Evolutionary conservation across 2,329 filamentous ascomycete species (phyloP).

Genomic region (Nothophaeocryptopus gaeumannii): DNA sequence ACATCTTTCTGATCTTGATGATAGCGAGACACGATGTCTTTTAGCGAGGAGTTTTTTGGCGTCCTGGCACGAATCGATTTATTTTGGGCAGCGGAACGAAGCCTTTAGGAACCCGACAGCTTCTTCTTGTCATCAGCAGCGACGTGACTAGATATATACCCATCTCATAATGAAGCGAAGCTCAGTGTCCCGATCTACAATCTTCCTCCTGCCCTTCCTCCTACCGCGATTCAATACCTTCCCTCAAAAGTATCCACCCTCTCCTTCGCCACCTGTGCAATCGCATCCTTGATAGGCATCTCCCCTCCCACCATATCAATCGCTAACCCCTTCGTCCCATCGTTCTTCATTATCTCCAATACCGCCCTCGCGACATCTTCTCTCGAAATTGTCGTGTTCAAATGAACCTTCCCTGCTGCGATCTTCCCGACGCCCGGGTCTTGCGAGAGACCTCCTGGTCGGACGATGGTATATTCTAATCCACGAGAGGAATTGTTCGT

Average conservation of each 20-base stretch:
- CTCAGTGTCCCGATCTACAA: not conserved
- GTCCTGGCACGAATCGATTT: too few species aligned
- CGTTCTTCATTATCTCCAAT: constrained; percentile 52
- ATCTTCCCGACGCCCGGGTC: constrained; percentile 47
- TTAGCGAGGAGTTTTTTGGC: too few species aligned
- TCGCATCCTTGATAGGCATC: constrained; percentile 39
- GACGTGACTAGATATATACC: constrained; percentile 2
- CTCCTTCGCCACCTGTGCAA: constrained; percentile 39
- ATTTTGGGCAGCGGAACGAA: too few species aligned
- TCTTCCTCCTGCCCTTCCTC: not conserved
- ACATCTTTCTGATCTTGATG: too few species aligned
- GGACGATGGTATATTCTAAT: constrained; percentile 48
- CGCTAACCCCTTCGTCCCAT: constrained; percentile 46
- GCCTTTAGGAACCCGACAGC: too few species aligned
- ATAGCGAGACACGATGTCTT: too few species aligned
- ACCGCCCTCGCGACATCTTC: constrained; percentile 60
- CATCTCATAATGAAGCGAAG: not conserved
- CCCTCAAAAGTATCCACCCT: constrained; percentile 38
- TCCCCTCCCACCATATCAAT: constrained; percentile 47
- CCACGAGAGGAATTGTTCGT: constrained; percentile 38
- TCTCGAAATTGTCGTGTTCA: constrained; percentile 46
- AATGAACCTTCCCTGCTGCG: constrained; percentile 43
- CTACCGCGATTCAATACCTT: constrained; percentile 24
- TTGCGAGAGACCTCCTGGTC: constrained; percentile 44
- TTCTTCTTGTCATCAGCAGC: too few species aligned